These are phyloP conservation scores for Penicillium sp. DNA, from an alignment of 2,329 filamentous ascomycete genomes.

Conservation along the genomic window DNA sequence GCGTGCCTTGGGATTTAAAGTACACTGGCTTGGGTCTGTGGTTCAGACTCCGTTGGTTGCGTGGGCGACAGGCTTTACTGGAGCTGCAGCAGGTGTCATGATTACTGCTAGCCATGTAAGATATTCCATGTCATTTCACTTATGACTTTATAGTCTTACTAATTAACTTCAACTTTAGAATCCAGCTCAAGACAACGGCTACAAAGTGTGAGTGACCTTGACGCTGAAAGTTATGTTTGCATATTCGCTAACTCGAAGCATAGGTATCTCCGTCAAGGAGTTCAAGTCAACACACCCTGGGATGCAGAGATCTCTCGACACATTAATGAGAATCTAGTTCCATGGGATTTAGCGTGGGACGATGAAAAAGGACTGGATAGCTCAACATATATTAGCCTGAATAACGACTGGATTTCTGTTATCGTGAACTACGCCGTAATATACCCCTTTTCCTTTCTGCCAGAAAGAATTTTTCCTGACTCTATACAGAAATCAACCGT, in stretches of 20 bases:
- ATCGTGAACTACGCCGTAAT: conserved; percentile 6
- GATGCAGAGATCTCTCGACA: conserved; percentile 56
- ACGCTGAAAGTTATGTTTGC: not conserved
- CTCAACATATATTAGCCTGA: conserved; percentile 30
- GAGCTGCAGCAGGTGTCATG: conserved; percentile 60
- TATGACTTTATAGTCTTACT: not conserved
- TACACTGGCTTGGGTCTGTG: conserved; percentile 55
- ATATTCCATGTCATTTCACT: not conserved
- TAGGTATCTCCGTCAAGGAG: conserved; percentile 60
- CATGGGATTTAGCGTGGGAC: conserved; percentile 43
- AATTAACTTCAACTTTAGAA: conserved; percentile 45
- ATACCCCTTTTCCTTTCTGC: not conserved
- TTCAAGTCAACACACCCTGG: conserved; percentile 62
- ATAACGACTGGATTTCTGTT: conserved; percentile 25
- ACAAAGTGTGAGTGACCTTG: conserved; percentile 51
- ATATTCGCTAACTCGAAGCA: conserved; percentile 19
- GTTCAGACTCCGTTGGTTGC: conserved; percentile 61
- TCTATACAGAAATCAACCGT: conserved; percentile 27
- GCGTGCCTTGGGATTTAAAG: conserved; percentile 54
- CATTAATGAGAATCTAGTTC: conserved; percentile 54
- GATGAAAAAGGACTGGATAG: conserved; percentile 34
- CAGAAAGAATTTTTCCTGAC: not conserved
- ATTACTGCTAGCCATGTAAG: conserved; percentile 59
- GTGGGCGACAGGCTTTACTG: conserved; percentile 53
- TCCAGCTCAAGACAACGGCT: conserved; percentile 37